These are phyloP conservation scores for Spongospora subterranea DNA, from an alignment of 208 protist genomes.

Conservation along the genomic window DNA sequence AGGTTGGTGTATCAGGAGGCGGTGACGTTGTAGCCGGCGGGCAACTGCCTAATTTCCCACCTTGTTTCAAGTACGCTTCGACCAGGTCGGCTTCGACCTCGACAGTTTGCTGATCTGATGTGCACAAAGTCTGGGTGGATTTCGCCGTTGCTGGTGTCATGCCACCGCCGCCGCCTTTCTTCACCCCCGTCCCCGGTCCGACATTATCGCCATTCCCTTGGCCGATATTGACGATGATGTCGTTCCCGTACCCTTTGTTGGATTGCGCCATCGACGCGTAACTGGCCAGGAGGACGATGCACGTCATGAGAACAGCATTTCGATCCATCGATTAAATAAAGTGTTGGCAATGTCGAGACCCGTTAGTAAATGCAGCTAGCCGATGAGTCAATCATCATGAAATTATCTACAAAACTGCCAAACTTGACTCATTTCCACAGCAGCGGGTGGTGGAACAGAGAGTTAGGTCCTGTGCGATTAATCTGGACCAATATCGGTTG, in stretches of 20 bases:
- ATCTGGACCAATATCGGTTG: no score
- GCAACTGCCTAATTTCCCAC: not conserved
- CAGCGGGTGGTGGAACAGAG: no score
- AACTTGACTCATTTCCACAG: not conserved
- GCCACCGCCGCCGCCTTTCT: not conserved
- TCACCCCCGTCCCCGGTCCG: not conserved
- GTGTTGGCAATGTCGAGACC: no score
- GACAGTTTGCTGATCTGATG: not conserved
- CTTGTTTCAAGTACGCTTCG: not conserved
- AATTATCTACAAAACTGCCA: not conserved
- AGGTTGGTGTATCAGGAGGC: no score
- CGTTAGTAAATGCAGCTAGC: not conserved
- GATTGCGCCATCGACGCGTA: not conserved
- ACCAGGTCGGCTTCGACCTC: not conserved
- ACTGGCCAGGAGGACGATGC: not conserved
- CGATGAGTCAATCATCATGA: not conserved
- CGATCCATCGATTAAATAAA: no score
- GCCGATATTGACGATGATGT: not conserved
- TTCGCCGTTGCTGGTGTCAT: not conserved
- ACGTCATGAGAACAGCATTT: not conserved
- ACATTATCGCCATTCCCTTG: not conserved
- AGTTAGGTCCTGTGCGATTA: no score
- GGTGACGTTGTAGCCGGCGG: not conserved
- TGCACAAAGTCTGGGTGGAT: not conserved
- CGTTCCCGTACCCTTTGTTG: not conserved